Conservation (phyloP, 148 eudicot genomes). For the Diospyros lotus region DNA sequence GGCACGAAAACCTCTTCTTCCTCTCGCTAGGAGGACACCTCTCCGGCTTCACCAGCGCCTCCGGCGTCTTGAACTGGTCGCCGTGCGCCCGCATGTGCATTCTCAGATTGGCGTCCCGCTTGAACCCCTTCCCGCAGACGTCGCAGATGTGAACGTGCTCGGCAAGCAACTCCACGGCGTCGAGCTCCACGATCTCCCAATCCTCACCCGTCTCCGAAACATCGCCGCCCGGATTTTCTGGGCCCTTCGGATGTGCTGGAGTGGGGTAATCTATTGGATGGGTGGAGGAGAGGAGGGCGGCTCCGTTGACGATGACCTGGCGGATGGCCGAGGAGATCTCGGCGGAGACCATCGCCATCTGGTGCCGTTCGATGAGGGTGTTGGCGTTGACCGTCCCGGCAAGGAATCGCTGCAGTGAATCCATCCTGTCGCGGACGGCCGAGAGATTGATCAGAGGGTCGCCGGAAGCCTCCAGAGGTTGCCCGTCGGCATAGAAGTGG, state of each 20-base stretch:
- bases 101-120: conserved; percentile 63
- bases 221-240: neutral
- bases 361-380: conserved; percentile 29
- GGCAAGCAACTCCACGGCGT: conserved; percentile 60
- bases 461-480: conserved; percentile 6
- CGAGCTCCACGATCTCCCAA: conserved; percentile 54
- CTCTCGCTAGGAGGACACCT: neutral
- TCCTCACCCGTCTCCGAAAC: conserved; percentile 13
- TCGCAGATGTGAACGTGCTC: conserved; percentile 76
- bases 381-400: conserved; percentile 44
- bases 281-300: conserved; percentile 39
- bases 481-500: neutral
- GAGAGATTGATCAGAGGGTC: conserved; percentile 51
- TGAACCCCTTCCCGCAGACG: conserved; percentile 69
- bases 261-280: conserved; percentile 15
- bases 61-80: conserved; percentile 44
- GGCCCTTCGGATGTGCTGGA: neutral
- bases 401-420: conserved; percentile 53
- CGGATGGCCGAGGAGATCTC: conserved; percentile 70
- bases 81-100: conserved; percentile 83
- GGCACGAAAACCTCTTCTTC: conserved; percentile 68
- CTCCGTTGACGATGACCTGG: conserved; percentile 54
- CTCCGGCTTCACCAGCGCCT: conserved; percentile 56
- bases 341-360: conserved; percentile 41
- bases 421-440: conserved; percentile 41